Base-by-base conservation (phyloP, 2,329 filamentous ascomycete species). In the Exophiala mesophila region DNA sequence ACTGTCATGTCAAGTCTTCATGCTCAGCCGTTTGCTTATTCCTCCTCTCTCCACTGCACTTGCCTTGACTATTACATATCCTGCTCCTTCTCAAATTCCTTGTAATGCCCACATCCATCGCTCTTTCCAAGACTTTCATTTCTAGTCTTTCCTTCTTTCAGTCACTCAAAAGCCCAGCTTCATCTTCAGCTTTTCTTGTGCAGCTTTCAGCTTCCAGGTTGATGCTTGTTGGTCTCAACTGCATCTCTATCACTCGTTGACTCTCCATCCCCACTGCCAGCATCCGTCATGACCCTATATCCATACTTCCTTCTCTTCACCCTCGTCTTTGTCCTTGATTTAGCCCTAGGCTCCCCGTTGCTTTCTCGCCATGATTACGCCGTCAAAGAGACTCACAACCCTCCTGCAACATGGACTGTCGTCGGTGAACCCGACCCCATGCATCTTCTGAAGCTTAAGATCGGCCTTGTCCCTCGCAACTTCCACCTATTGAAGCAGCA, bases 401-500 rank as follows among this genome's bases (percentile, higher is more conserved):
- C 74, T 8, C 76, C 77, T 5, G 59, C 61, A 20, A 63, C 62
- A 40, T 81, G 76, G 77, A 66, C 59, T 6, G 65, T 64, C 45
- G 56, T 71, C 34, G 67, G 66, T 28, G 61, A 66, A 21, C 71
- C 76, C 2, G 66, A 72, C 28, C 64, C 68, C 32, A 59, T 65
- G 13, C 68, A 74, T 47, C 61, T 67, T 23, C 69, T 80, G 46
- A 62, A 75, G 24, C 60, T 81, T 34, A 71, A 77, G 36, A 79
- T 80, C 55, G 77, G 72, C 20, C 57, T 81, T 46, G 78, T 73
- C 64, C 77, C 80, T 57, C 65, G 68, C 44, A 71, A 72, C 31
- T 76, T 78, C 43, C 66, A 68, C 13, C 70, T 73, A 50, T 62
- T 80, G 15, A 74, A 79, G 57, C 66, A 68, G 46, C 74, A 78